phyloP scores from a whole-genome alignment of 1,284 basidiomycete genomes.

The Sporisorium graminicola region DNA sequence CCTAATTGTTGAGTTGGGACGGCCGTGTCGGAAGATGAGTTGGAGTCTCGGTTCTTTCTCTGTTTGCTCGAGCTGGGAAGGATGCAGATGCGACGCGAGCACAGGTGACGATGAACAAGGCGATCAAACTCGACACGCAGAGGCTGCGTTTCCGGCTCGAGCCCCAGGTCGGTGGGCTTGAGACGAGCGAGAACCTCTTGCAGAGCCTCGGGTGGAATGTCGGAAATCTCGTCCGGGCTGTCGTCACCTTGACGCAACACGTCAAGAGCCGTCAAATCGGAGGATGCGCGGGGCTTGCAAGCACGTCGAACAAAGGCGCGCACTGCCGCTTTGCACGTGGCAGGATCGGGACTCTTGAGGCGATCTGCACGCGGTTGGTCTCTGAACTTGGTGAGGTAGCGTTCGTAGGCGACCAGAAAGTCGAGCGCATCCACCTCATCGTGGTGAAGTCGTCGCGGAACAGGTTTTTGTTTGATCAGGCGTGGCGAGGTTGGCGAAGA shows the following conservation, averaged over 20 bases:
- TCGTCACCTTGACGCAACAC: constrained; percentile 13
- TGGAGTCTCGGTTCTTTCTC: constrained; percentile 21
- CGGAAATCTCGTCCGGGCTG: constrained; percentile 1
- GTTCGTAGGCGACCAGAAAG: constrained; percentile 56
- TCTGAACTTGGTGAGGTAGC: constrained; percentile 45
- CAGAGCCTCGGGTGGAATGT: constrained; percentile 18
- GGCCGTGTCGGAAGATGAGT: constrained; percentile 26
- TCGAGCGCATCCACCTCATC: constrained; percentile 59
- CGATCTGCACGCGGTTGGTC: constrained; percentile 39
- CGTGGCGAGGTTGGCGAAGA: constrained; percentile 8
- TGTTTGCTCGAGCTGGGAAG: constrained; percentile 19
- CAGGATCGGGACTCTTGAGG: constrained; percentile 38
- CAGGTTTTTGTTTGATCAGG: constrained; percentile 9
- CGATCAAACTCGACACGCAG: constrained; percentile 48
- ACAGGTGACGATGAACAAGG: constrained; percentile 45
- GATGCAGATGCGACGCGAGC: constrained; percentile 31
- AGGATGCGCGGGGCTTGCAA: constrained; percentile 29
- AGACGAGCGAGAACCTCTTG: constrained; percentile 29
- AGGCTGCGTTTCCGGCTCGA: constrained; percentile 38
- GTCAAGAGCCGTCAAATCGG: constrained; percentile 32
- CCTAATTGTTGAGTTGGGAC: constrained; percentile 4
- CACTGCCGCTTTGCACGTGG: constrained; percentile 41
- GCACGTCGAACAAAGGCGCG: constrained; percentile 36
- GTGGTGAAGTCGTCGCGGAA: constrained; percentile 16
- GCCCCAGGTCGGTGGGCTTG: constrained; percentile 33